Conservation (phyloP, 2,329 filamentous ascomycete genomes). For the Monosporascus sp. region DNA sequence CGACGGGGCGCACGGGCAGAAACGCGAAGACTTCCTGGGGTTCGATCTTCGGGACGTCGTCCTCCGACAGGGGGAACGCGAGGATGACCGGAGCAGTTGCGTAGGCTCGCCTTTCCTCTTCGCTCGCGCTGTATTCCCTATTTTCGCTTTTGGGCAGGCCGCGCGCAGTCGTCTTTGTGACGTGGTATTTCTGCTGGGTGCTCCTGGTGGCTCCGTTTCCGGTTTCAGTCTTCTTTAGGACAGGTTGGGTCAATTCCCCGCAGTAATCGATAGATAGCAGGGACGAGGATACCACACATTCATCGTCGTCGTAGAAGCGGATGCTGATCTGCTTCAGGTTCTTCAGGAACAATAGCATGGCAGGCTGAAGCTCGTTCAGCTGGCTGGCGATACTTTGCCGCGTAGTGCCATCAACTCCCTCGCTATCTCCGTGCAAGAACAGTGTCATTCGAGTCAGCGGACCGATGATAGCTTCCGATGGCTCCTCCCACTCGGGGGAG, state of each 20-base stretch:
- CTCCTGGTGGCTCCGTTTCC: neutral
- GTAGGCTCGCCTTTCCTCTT: conserved; percentile 16
- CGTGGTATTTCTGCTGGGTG: conserved; percentile 21
- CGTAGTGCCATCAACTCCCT: conserved; percentile 6
- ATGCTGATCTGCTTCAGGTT: conserved; percentile 32
- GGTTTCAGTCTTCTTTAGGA: conserved; percentile 5
- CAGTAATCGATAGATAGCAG: conserved; percentile 8
- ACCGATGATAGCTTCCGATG: conserved; percentile 5
- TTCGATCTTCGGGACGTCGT: conserved; percentile 28
- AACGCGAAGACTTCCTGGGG: conserved; percentile 41
- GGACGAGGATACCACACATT: conserved; percentile 4
- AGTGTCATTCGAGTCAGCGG: conserved; percentile 33
- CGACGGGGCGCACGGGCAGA: conserved; percentile 35
- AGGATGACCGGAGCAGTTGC: conserved; percentile 33
- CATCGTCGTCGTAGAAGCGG: conserved; percentile 19
- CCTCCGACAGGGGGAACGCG: conserved; percentile 37
- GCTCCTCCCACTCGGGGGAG: conserved; percentile 34
- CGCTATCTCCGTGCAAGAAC: conserved; percentile 25
- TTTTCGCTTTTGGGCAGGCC: conserved; percentile 31
- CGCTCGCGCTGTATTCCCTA: conserved; percentile 22
- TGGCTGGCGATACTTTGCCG: conserved; percentile 26
- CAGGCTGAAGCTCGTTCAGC: conserved; percentile 32
- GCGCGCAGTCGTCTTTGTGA: conserved; percentile 21
- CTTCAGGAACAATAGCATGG: conserved; percentile 36
- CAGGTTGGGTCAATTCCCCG: conserved; percentile 1